phyloP scores from a whole-genome alignment of 805 yeast species.

The Zygotorulaspora sp. region DNA sequence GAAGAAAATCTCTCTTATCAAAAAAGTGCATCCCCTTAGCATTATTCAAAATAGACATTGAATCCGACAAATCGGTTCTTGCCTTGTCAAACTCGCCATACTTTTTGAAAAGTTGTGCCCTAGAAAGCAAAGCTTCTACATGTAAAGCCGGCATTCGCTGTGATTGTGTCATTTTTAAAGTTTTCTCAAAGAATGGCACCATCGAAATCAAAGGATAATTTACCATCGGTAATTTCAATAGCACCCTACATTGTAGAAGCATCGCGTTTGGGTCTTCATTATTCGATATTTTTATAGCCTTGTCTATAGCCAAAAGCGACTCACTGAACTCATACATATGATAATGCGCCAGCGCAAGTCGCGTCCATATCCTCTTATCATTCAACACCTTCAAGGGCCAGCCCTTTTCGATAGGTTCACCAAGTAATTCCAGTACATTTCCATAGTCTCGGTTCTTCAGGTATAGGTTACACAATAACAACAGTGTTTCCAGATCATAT shows the following conservation, averaged over 20 bases:
- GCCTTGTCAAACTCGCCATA: conserved; percentile 12
- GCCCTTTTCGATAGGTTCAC: conserved; percentile 18
- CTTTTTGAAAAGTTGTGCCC: conserved; percentile 24
- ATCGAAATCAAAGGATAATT: conserved; percentile 8
- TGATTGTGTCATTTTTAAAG: conserved; percentile 12
- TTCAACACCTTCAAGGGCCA: conserved; percentile 8
- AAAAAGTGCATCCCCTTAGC: conserved; percentile 8
- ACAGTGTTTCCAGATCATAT: conserved; percentile 14
- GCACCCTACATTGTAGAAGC: conserved; percentile 20
- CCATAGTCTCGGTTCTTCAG: conserved; percentile 14
- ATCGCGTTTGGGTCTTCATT: conserved; percentile 5
- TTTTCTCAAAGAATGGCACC: conserved; percentile 16
- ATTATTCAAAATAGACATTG: conserved; percentile 14
- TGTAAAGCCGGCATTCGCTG: conserved; percentile 12
- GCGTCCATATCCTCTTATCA: conserved; percentile 22
- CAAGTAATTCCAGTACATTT: conserved; percentile 16
- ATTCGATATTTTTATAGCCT: conserved; percentile 7
- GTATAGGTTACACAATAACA: conserved; percentile 19
- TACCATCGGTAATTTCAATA: conserved; percentile 14
- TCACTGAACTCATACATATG: conserved; percentile 22
- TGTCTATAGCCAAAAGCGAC: conserved; percentile 21
- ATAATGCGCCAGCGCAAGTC: conserved; percentile 24
- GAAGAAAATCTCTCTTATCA: conserved; percentile 11
- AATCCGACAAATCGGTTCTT: conserved; percentile 14
- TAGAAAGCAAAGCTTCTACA: conserved; percentile 20